phyloP scores from a whole-genome alignment of 1,284 basidiomycete genomes.

The Exsudoporus floridanus region DNA sequence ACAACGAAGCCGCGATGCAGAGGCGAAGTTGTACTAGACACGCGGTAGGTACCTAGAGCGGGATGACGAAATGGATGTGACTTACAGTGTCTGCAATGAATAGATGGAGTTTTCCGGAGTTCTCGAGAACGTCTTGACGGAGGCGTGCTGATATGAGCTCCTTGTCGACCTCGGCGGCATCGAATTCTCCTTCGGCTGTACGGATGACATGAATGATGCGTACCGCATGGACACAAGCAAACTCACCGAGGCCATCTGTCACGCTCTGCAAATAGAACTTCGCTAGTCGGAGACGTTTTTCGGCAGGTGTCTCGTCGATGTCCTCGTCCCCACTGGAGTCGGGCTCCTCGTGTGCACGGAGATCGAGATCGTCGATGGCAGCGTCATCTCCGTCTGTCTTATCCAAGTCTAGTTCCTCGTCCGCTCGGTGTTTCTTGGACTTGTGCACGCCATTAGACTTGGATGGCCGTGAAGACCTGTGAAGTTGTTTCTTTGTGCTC shows the following conservation, averaged over 20 bases:
- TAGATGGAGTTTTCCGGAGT: conserved; percentile 82
- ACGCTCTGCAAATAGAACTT: conserved; percentile 88
- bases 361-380: conserved; percentile 78
- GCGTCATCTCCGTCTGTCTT: conserved; percentile 57
- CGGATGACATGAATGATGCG: background rate
- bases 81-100: conserved; percentile 73
- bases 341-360: conserved; percentile 59
- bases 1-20: conserved; percentile 54
- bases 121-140: conserved; percentile 85
- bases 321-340: conserved; percentile 76
- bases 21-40: conserved; percentile 37
- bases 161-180: conserved; percentile 91
- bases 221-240: background rate
- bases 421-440: conserved; percentile 41
- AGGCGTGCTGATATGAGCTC: conserved; percentile 89
- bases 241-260: conserved; percentile 73
- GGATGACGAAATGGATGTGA: background rate
- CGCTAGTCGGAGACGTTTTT: conserved; percentile 89
- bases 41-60: conserved; percentile 22
- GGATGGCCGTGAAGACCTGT: conserved; percentile 18
- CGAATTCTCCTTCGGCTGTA: conserved; percentile 79
- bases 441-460: conserved; percentile 33
- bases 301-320: conserved; percentile 87
- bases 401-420: conserved; percentile 76
- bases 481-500: conserved; percentile 27